Base-by-base conservation (phyloP, 2,329 filamentous ascomycete genomes). In the Cladosporium phlei region DNA sequence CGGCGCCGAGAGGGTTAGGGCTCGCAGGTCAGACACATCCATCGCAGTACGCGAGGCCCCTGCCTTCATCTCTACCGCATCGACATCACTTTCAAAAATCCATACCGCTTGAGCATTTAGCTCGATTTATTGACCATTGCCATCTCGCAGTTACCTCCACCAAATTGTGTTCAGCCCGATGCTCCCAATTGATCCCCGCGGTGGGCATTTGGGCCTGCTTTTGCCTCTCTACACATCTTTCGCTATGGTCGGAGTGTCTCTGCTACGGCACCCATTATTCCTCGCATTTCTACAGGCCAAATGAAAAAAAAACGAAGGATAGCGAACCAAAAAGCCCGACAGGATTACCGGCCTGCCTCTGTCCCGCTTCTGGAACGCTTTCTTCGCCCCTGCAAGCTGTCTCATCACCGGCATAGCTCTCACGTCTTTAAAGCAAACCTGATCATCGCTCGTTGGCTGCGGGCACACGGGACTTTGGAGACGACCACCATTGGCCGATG, bases 211-310 rank as follows among this genome's bases (percentile, higher is more conserved):
- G 11, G 59, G 54, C 46, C 55, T 62, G 22, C 55, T 62, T 38
- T 47, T 61, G 5, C 60, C 60, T 9, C 52, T 62, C 20, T 59
- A 55, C 49, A 59, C 58, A 5, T 56, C 55, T 21, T 56, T 56
- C 25, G 59, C 59, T 10, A 60, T 58, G n/a, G 48, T 62, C 44
- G 59, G 58, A 16, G 53, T 61, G 3, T 54, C 59, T 12, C 48
- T 59, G 10, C 58, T 58, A 46, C 58, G 60, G 39, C 60, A 55
- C 35, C 56, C 59, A 16, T 42, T 60, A n/a, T 57, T 60, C 49
- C 20, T 53, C 24, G 44, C 54, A 12, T 59, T 61, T 47, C 48
- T 60, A 3, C 42, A n/a, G 35, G 24, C 47, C 50, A 19, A 20
- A 27, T 5, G 17, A 32, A 28, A 14, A 33, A 34, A 34, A 22